Percentiles rank a stretch among this genome's conserved stretches.
phyloP scores from a whole-genome alignment of 2,329 filamentous ascomycete genomes.

The Aurifilum marmelostoma region DNA sequence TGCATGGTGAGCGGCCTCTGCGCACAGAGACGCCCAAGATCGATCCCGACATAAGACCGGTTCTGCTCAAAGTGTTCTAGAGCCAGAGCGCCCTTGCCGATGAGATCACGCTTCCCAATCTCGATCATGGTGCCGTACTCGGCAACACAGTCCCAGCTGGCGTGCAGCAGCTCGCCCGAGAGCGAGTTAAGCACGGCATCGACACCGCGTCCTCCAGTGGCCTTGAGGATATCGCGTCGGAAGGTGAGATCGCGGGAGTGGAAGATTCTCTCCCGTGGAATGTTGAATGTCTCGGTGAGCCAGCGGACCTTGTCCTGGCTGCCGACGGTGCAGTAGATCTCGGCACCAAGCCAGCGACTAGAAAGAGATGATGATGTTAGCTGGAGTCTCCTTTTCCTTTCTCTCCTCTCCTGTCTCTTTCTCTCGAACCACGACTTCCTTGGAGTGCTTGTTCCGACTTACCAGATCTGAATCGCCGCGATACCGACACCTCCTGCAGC shows the following conservation, averaged over 20 bases:
- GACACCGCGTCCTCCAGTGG: constrained; percentile 38
- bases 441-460: no score
- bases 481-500: constrained; percentile 17
- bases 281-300: not conserved
- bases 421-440: no score
- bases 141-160: constrained; percentile 26
- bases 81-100: constrained; percentile 26
- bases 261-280: constrained; percentile 36
- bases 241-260: constrained; percentile 36
- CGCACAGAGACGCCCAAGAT: not conserved
- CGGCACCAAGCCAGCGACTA: constrained; percentile 15
- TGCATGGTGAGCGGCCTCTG: constrained; percentile 2
- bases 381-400: not conserved
- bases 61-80: constrained; percentile 31
- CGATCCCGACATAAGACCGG: constrained; percentile 5
- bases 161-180: constrained; percentile 18
- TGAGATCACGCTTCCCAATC: constrained; percentile 27
- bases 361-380: not conserved
- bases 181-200: no score
- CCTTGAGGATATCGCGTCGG: constrained; percentile 33
- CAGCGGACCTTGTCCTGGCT: not conserved
- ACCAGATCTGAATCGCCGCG: constrained; percentile 12
- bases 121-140: constrained; percentile 27
- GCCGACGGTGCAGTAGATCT: constrained; percentile 12
- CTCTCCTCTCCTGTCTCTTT: no score